A percentile compares a stretch with the other conserved stretches of the same genome.
These are phyloP conservation scores for Psidium guajava DNA, from an alignment of 345 rosid species.

Conservation along the genomic window DNA sequence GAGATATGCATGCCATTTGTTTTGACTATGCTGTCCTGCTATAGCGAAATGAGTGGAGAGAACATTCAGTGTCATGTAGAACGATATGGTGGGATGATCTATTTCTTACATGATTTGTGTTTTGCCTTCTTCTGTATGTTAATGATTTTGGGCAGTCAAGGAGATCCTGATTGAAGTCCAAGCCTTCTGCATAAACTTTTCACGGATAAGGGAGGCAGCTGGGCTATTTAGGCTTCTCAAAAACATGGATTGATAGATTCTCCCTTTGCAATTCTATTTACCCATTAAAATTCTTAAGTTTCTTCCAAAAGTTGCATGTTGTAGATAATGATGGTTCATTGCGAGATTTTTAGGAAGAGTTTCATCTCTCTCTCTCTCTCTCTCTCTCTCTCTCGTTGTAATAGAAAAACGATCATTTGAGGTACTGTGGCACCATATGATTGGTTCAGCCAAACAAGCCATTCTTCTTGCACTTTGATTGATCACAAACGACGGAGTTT, in stretches of 20 bases:
- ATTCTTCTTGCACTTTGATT: neutral
- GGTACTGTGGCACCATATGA: neutral
- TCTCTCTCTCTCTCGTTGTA: neutral
- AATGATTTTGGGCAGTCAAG: conserved; percentile 42
- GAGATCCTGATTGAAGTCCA: conserved; percentile 94
- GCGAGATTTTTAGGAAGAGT: neutral
- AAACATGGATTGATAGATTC: conserved; percentile 2
- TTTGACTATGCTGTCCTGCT: neutral
- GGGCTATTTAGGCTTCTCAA: conserved; percentile 53
- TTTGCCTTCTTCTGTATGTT: neutral
- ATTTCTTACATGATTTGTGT: neutral
- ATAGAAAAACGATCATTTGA: neutral
- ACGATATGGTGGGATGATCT: neutral
- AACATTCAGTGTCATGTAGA: neutral
- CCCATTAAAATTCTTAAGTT: neutral
- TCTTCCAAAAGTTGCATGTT: neutral
- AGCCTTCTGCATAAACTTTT: conserved; percentile 95
- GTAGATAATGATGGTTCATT: neutral
- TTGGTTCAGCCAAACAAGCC: neutral
- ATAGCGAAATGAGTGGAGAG: neutral
- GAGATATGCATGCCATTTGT: neutral
- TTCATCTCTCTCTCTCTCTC: neutral
- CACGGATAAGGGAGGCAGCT: conserved; percentile 84
- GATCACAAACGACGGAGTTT: neutral
- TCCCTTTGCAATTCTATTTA: neutral